Percentiles rank a stretch among this genome's conserved stretches.
phyloP scores from a whole-genome alignment of 768 basidiomycete genomes.

The Leccinum longicurvipes region DNA sequence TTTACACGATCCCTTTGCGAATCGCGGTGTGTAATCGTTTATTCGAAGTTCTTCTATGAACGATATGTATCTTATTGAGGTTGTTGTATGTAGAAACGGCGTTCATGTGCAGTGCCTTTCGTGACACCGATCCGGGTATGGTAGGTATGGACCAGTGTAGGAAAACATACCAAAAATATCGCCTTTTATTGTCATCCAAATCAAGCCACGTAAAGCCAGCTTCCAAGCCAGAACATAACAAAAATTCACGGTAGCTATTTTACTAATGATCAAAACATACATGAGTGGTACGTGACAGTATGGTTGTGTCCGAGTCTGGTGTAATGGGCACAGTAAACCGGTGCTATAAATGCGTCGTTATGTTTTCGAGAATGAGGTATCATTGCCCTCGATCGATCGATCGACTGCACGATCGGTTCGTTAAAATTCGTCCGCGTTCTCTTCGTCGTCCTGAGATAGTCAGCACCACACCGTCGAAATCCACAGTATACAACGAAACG shows the following conservation, averaged over 20 bases:
- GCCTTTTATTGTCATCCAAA: background rate
- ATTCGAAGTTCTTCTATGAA: background rate
- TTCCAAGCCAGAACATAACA: background rate
- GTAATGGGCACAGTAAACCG: background rate
- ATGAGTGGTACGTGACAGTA: background rate
- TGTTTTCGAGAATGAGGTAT: background rate
- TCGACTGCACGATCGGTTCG: background rate
- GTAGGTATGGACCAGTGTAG: background rate
- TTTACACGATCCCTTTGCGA: background rate
- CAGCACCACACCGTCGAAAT: background rate
- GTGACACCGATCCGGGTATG: background rate
- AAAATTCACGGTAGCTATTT: background rate
- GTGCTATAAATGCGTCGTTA: background rate
- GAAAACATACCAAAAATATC: background rate
- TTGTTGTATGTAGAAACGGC: background rate
- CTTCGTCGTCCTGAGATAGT: background rate
- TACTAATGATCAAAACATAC: background rate
- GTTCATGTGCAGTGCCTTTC: background rate
- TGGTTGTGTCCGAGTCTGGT: background rate
- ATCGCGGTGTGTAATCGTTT: background rate
- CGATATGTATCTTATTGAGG: background rate
- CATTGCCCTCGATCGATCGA: background rate
- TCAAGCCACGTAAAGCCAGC: background rate
- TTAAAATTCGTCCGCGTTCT: background rate
- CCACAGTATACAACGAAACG: no score